Conservation (phyloP, 2,329 filamentous ascomycete species). For the Fusarium drepaniforme region DNA sequence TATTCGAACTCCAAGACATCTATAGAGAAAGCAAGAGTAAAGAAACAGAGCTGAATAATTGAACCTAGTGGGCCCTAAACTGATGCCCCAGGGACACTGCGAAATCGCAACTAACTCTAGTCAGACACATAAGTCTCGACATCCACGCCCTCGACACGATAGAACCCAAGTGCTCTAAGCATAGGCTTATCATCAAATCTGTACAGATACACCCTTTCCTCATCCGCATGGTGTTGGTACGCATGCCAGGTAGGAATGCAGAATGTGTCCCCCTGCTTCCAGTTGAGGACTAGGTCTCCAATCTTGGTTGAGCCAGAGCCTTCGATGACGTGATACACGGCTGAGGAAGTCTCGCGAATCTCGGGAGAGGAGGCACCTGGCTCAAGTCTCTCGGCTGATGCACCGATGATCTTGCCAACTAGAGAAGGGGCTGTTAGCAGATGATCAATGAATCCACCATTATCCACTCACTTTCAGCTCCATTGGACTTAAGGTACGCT, state of each 20-base stretch:
- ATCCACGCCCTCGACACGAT: conserved; percentile 26
- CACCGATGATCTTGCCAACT: conserved; percentile 57
- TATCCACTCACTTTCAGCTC: not conserved
- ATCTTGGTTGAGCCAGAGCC: conserved; percentile 58
- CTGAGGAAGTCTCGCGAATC: conserved; percentile 63
- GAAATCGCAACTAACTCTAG: not conserved
- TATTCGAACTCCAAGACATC: not conserved
- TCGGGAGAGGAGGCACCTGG: conserved; percentile 50
- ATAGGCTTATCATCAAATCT: conserved; percentile 68
- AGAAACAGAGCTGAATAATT: not conserved
- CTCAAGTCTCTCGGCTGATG: conserved; percentile 58
- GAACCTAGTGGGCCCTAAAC: not conserved
- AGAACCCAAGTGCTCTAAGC: conserved; percentile 64
- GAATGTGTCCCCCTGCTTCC: conserved; percentile 66
- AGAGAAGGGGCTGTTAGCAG: not conserved
- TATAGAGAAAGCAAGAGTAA: not conserved
- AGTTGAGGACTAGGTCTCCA: conserved; percentile 49
- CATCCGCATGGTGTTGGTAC: conserved; percentile 60
- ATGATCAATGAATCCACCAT: not conserved
- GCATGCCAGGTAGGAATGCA: conserved; percentile 65
- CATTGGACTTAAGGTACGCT: not conserved
- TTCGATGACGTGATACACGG: conserved; percentile 65
- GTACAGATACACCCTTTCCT: conserved; percentile 60
- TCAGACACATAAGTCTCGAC: conserved; percentile 30
- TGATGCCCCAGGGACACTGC: not conserved